Conservation (phyloP, 2,329 filamentous ascomycete genomes). For the Knoxdaviesia proteae region DNA sequence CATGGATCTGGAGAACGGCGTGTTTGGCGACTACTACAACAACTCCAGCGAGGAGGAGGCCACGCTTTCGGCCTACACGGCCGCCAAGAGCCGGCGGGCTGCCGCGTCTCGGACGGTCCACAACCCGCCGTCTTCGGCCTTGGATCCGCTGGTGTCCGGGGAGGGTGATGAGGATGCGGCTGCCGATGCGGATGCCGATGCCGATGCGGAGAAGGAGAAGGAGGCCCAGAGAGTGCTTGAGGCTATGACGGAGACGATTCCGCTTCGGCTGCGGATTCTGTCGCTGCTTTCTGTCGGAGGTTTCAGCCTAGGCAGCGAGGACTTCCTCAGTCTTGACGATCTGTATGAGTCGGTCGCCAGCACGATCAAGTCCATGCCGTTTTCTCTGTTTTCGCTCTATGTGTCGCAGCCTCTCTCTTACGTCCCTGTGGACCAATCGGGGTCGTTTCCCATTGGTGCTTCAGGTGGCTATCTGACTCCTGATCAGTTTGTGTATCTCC, state of each 20-base stretch:
- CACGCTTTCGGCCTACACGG: constrained; percentile 3
- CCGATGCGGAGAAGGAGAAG: constrained; percentile 2
- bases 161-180: neutral
- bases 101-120: too few relatives aligned
- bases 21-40: constrained; percentile 33
- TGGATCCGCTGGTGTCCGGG: too few relatives aligned
- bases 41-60: constrained; percentile 11
- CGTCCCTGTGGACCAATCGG: too few relatives aligned
- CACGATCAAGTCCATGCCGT: constrained; percentile 37
- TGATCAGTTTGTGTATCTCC: constrained; percentile 16
- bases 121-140: too few relatives aligned
- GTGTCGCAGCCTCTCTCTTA: too few relatives aligned
- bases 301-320: constrained; percentile 20
- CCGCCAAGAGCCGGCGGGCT: neutral
- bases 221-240: neutral
- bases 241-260: constrained; percentile 29
- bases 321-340: constrained; percentile 20
- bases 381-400: constrained; percentile 23
- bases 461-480: too few relatives aligned
- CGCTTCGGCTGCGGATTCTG: constrained; percentile 41
- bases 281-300: constrained; percentile 27
- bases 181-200: neutral
- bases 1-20: constrained; percentile 36
- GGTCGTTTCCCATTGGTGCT: too few relatives aligned
- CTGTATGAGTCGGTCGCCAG: constrained; percentile 39